These are phyloP conservation scores for Cronartium quercuum DNA, from an alignment of 1,284 basidiomycete genomes.

Conservation along the genomic window DNA sequence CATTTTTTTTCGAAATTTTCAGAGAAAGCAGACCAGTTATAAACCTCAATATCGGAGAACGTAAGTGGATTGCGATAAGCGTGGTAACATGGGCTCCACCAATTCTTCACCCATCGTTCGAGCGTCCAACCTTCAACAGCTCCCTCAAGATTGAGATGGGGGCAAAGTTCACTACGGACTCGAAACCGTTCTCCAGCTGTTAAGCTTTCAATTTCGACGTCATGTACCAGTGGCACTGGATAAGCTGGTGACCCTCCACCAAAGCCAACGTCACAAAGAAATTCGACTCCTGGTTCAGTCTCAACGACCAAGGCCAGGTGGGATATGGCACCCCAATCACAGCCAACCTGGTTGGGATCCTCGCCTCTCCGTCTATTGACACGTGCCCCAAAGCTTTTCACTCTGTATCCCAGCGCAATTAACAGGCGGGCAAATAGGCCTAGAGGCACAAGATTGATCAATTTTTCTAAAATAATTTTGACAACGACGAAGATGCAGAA, in stretches of 20 bases:
- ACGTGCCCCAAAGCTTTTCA: neutral
- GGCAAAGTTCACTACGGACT: neutral
- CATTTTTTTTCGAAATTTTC: neutral
- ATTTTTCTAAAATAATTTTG: neutral
- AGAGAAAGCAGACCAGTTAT: neutral
- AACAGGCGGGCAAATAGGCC: constrained; percentile 18
- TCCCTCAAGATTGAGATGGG: neutral
- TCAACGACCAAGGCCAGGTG: neutral
- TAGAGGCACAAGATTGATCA: neutral
- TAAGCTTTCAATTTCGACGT: neutral
- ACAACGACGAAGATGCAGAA: neutral
- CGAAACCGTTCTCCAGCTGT: constrained; percentile 1
- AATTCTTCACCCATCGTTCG: neutral
- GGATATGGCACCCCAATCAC: neutral
- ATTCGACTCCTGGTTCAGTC: neutral
- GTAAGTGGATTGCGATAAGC: constrained; percentile 4
- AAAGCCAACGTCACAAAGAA: constrained; percentile 23
- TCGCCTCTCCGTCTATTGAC: neutral
- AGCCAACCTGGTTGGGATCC: neutral
- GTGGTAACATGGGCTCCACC: constrained; percentile 21
- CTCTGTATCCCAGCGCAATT: constrained; percentile 1
- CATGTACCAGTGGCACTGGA: neutral
- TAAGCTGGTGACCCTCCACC: constrained; percentile 2
- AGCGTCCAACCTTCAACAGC: neutral
- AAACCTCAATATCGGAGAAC: constrained; percentile 8